Evolutionary conservation across 1,284 basidiomycete genomes (phyloP).

Genomic region (Boletus calvinii): DNA sequence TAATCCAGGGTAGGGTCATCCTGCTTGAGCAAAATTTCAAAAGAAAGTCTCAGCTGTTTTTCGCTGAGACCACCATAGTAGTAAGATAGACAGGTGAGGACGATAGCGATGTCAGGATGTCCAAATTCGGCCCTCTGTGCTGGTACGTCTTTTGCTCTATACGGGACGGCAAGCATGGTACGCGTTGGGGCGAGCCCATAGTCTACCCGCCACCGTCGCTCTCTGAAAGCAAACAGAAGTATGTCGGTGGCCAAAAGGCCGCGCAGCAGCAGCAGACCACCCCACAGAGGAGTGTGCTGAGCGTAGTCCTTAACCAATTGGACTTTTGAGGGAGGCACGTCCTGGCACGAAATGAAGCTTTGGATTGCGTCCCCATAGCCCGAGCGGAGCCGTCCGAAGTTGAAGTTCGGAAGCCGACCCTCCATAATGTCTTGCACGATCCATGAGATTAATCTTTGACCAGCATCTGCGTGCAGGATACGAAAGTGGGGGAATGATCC

Average conservation of each 20-base stretch:
- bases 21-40: conserved; percentile 41
- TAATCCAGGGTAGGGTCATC: conserved; percentile 48
- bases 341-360: conserved; percentile 24
- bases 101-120: conserved; percentile 50
- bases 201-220: conserved; percentile 53
- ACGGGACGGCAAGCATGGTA: conserved; percentile 52
- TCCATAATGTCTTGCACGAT: conserved; percentile 30
- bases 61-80: conserved; percentile 47
- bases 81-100: conserved; percentile 50
- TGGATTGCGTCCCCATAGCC: conserved; percentile 17
- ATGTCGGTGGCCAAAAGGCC: conserved; percentile 47
- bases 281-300: conserved; percentile 27
- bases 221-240: conserved; percentile 39
- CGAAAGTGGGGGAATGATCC: conserved; percentile 37
- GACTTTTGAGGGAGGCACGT: conserved; percentile 17
- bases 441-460: conserved; percentile 22
- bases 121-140: conserved; percentile 52
- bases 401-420: conserved; percentile 22
- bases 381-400: conserved; percentile 21
- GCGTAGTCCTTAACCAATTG: conserved; percentile 16
- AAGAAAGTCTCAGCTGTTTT: conserved; percentile 41
- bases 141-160: conserved; percentile 52
- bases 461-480: conserved; percentile 30
- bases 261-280: conserved; percentile 40
- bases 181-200: conserved; percentile 47